A percentile compares a stretch with the other conserved stretches of the same genome.
These are phyloP conservation scores for Drechmeria coniospora DNA, from an alignment of 2,329 filamentous ascomycete genomes.

Conservation along the genomic window DNA sequence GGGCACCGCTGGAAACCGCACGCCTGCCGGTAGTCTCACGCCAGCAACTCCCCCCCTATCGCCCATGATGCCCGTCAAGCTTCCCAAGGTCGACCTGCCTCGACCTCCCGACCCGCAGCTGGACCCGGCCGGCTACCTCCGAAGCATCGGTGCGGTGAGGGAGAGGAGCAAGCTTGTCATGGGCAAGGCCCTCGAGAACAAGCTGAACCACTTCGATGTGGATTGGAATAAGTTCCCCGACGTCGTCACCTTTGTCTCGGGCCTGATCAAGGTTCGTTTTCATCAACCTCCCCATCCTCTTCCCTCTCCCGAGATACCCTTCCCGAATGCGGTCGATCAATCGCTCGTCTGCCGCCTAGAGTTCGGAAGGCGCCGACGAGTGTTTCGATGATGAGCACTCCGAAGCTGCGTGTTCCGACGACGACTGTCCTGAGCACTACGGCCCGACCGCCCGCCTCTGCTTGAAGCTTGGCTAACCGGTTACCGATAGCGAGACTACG, in stretches of 20 bases:
- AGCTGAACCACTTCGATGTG: conserved; percentile 75
- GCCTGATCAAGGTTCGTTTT: conserved; percentile 71
- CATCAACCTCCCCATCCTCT: background rate
- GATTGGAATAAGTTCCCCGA: conserved; percentile 73
- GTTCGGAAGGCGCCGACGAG: background rate
- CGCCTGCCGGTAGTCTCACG: conserved; percentile 31
- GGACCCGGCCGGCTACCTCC: conserved; percentile 80
- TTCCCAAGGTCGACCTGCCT: conserved; percentile 68
- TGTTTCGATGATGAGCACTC: background rate
- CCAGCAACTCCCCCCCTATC: conserved; percentile 34
- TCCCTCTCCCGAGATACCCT: too few relatives aligned
- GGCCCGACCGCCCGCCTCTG: too few relatives aligned
- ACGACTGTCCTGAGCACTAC: too few relatives aligned
- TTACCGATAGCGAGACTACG: conserved; percentile 32
- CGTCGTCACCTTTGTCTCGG: conserved; percentile 75
- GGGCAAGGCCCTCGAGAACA: conserved; percentile 61
- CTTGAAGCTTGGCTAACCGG: conserved; percentile 1
- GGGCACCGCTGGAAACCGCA: conserved; percentile 31
- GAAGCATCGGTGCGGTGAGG: conserved; percentile 76
- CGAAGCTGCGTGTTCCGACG: background rate
- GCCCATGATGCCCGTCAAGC: conserved; percentile 34
- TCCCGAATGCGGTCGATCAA: too few relatives aligned
- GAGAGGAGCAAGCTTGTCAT: conserved; percentile 62
- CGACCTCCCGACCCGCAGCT: conserved; percentile 73
- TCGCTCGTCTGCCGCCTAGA: too few relatives aligned